phyloP scores from a whole-genome alignment of 495 filamentous ascomycete genomes.

The Corynascus novoguineensis region DNA sequence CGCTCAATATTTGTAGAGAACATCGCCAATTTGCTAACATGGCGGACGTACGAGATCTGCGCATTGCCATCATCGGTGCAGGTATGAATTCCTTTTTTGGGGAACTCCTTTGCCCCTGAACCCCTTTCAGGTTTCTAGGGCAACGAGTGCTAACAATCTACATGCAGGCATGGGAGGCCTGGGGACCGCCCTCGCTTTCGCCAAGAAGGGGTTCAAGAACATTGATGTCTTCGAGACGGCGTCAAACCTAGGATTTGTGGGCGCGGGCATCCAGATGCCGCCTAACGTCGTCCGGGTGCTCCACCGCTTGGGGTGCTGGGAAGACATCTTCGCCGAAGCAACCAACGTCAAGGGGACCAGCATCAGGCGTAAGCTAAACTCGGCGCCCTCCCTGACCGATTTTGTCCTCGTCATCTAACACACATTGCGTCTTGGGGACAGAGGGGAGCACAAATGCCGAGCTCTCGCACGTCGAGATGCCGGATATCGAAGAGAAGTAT shows the following conservation, averaged over 20 bases:
- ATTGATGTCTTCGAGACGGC: constrained; percentile 71
- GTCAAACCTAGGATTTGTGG: constrained; percentile 71
- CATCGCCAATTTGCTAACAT: constrained; percentile 21
- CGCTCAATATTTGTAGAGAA: neutral
- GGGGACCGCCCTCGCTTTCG: constrained; percentile 64
- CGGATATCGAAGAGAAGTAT: constrained; percentile 61
- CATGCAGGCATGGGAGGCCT: constrained; percentile 76
- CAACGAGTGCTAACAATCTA: constrained; percentile 11
- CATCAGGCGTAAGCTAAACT: constrained; percentile 32
- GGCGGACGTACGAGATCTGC: constrained; percentile 38
- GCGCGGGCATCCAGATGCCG: constrained; percentile 75
- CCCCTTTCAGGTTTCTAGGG: neutral
- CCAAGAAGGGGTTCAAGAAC: constrained; percentile 64
- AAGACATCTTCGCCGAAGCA: constrained; percentile 59
- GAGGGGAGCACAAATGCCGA: constrained; percentile 63
- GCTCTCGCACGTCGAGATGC: constrained; percentile 63
- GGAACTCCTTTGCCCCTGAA: no score
- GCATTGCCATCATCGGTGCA: constrained; percentile 42
- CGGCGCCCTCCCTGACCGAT: neutral
- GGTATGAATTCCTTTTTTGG: no score
- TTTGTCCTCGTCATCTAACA: neutral
- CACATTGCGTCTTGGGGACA: no score
- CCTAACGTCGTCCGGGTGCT: constrained; percentile 75
- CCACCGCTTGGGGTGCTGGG: constrained; percentile 63
- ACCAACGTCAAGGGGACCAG: constrained; percentile 43